A percentile compares a stretch with the other conserved stretches of the same genome.
Conservation (phyloP, 768 basidiomycete genomes). For the Mycena epipterygia region DNA sequence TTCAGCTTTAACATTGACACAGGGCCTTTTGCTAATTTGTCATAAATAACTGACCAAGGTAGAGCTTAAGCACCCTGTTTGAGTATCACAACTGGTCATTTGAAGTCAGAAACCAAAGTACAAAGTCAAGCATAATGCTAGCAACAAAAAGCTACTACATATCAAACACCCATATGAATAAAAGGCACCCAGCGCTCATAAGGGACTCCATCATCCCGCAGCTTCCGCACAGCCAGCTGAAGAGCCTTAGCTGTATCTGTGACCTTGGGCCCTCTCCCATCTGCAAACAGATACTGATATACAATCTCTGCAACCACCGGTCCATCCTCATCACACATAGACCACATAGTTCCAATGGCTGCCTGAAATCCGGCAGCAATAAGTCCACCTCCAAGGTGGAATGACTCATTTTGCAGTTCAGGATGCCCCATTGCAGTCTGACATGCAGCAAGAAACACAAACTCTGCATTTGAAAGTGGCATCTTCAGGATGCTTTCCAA, state of each 20-base stretch:
- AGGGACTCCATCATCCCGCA: neutral
- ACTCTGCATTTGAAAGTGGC: neutral
- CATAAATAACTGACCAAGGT: no score
- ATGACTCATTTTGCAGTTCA: neutral
- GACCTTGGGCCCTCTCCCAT: neutral
- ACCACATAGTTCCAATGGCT: neutral
- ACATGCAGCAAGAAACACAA: constrained; percentile 6
- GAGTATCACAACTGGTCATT: no score
- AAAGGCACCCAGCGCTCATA: constrained; percentile 1
- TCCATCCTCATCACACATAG: neutral
- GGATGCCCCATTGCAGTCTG: neutral
- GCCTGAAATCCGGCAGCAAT: neutral
- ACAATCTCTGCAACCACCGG: neutral
- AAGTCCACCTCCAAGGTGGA: neutral
- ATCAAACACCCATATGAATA: constrained; percentile 1
- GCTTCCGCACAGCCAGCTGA: no score
- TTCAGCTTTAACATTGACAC: no score
- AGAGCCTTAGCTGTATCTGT: neutral
- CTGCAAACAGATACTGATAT: neutral
- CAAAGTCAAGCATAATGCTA: no score
- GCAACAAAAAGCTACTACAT: no score
- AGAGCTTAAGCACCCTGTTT: no score
- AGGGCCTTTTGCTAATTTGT: no score
- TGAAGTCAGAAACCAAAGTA: no score
- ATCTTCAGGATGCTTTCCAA: neutral